These are phyloP conservation scores for Linnemannia zychae DNA, from an alignment of 192 early-diverging fungal genomes.

Conservation along the genomic window DNA sequence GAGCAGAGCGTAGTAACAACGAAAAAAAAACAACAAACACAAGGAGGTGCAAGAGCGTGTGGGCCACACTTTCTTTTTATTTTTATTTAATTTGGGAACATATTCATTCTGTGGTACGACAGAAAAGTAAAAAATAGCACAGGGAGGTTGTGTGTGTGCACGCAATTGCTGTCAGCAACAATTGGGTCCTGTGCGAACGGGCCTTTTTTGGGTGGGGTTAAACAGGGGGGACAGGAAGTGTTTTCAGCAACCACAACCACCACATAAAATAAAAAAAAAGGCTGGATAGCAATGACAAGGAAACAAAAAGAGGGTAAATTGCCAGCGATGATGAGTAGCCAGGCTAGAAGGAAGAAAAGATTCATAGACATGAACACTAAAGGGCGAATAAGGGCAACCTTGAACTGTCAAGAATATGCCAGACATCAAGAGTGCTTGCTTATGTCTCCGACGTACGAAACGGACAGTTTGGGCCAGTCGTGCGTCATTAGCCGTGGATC, in stretches of 20 bases:
- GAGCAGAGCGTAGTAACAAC: neutral
- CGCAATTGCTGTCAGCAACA: neutral
- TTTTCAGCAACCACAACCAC: neutral
- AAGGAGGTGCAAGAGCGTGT: neutral
- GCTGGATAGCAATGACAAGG: neutral
- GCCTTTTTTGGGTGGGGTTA: neutral
- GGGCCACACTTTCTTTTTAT: conserved; percentile 4
- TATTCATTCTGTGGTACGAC: conserved; percentile 6
- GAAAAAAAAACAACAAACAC: neutral
- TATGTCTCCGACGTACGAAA: neutral
- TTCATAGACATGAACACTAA: too few relatives aligned
- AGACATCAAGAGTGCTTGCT: neutral
- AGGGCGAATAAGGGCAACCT: too few relatives aligned
- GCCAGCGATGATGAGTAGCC: neutral
- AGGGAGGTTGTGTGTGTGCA: neutral
- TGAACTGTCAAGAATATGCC: too few relatives aligned
- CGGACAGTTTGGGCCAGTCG: neutral
- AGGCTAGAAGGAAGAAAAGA: neutral
- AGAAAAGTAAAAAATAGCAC: neutral
- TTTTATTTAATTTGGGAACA: conserved; percentile 5
- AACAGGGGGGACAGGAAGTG: too few relatives aligned
- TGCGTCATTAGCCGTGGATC: neutral
- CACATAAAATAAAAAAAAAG: neutral
- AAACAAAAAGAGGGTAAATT: neutral
- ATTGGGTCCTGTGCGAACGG: neutral